Evolutionary conservation across 116 monocot species (phyloP), one percentile per base, ranked within the genome.

Genomic region (Phalaenopsis hybrid): DNA sequence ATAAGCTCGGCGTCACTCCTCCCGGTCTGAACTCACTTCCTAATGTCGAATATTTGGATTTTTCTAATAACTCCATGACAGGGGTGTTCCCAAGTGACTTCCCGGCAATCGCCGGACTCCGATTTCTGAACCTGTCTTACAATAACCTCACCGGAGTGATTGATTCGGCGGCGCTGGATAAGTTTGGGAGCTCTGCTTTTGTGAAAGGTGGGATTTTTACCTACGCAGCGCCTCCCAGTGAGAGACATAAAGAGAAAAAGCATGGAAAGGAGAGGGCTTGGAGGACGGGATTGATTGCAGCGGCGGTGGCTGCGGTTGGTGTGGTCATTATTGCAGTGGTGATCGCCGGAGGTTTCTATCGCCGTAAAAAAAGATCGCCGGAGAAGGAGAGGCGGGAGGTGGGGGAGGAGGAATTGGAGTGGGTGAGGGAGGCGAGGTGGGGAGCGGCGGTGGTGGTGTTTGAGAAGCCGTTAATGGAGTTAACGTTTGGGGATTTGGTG

Each of bases 391-490:
- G 8, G 67, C 77, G 43, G 74, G 75, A 17, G 58, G 49, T 6
- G 50, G 76, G 48, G 63, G 75, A 45, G 79, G 81, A 77, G 75
- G 76, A 78, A 43, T 81, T 74, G 82, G 78, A 21, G 17, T 91
- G 94, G 90, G 91, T 89, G 79, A 77, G 74, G 31, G 89, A 89
- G 28, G 86, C 88, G 79, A 87, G 49, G 58, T 57, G 79, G 78
- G 57, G 67, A n/a, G 83, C 94, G 61, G 85, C 89, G 72, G 94
- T 94, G 83, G 87, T 90, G 65, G 79, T 94, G 81, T 91, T 97
- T 81, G 91, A 94, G 88, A 91, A 93, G 83, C 97, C 97, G 50
- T 78, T 94, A 81, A 91, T 94, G 92, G 78, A 86, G 77, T 73
- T 93, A 49, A 93, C 86, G 10, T 91, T 92, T 72, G 81, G 87